Conservation (phyloP, 2,329 filamentous ascomycete genomes). For the Clonostachys rhizophaga region DNA sequence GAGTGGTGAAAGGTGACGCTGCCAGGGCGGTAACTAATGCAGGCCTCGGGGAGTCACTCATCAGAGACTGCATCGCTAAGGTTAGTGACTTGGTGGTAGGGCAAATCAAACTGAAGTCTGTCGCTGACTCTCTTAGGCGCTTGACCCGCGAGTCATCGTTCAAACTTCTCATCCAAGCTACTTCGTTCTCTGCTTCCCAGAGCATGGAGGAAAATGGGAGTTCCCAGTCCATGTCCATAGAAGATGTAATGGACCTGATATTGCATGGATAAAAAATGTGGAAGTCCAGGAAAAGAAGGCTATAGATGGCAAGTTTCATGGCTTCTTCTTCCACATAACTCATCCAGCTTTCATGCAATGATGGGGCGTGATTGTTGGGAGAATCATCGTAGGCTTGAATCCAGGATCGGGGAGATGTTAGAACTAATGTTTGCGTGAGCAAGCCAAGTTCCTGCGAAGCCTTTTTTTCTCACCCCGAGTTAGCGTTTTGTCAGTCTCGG, state of each 20-base stretch:
- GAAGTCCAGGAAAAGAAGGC: constrained; percentile 18
- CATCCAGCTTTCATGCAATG: constrained; percentile 13
- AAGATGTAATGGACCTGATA: constrained; percentile 16
- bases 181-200: constrained; percentile 20
- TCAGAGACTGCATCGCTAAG: constrained; percentile 21
- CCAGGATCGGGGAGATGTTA: constrained; percentile 7
- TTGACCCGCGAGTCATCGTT: constrained; percentile 8
- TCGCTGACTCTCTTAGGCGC: constrained; percentile 5
- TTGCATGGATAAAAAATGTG: constrained; percentile 21
- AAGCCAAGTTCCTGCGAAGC: constrained; percentile 16
- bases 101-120: constrained; percentile 8
- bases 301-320: constrained; percentile 19
- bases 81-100: constrained; percentile 15
- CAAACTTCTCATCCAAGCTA: constrained; percentile 15
- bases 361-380: constrained; percentile 4
- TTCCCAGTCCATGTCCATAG: constrained; percentile 26
- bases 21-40: constrained; percentile 13
- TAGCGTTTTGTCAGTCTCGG: not conserved
- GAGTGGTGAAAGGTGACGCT: constrained; percentile 15
- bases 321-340: constrained; percentile 19
- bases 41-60: constrained; percentile 16
- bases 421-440: constrained; percentile 13
- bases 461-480: constrained; percentile 1
- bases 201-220: constrained; percentile 16
- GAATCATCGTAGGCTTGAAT: not conserved